phyloP scores from a whole-genome alignment of 2,329 filamentous ascomycete species.

The Ploettnerulaceae sp. region DNA sequence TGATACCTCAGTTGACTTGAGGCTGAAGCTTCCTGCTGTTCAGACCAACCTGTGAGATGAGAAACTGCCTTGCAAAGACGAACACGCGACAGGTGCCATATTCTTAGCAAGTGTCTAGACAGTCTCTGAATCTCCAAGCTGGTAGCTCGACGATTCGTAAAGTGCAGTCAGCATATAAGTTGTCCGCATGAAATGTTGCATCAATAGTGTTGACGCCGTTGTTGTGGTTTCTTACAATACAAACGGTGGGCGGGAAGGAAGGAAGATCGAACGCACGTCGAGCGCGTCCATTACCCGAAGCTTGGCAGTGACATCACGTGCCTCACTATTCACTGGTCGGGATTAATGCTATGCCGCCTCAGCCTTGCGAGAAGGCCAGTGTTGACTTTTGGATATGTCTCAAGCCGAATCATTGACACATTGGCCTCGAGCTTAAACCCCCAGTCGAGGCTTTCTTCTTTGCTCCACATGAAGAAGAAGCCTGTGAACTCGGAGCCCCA shows the following conservation, averaged over 20 bases:
- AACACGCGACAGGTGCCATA: constrained; percentile 5
- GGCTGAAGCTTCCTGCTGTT: no score
- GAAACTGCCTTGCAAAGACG: no score
- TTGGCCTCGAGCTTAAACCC: not conserved
- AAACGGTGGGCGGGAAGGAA: not conserved
- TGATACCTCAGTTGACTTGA: not conserved
- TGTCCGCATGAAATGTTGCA: constrained; percentile 8
- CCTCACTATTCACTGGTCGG: not conserved
- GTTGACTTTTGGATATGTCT: no score
- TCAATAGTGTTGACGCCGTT: not conserved
- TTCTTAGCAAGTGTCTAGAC: no score
- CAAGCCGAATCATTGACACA: not conserved
- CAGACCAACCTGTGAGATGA: no score
- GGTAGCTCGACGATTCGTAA: constrained; percentile 5
- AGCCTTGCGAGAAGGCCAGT: constrained; percentile 10
- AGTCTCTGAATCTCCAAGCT: not conserved
- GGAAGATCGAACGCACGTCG: not conserved
- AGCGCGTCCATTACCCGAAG: constrained; percentile 1
- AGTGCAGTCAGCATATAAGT: constrained; percentile 11
- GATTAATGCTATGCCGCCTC: constrained; percentile 1
- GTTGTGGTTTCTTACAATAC: not conserved
- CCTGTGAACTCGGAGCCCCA: not conserved
- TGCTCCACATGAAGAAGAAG: constrained; percentile 9
- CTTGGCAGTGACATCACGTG: constrained; percentile 2
- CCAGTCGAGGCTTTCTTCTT: constrained; percentile 3